Conservation (phyloP, 1,284 basidiomycete species). For the Melanopsichium pennsylvanicum region DNA sequence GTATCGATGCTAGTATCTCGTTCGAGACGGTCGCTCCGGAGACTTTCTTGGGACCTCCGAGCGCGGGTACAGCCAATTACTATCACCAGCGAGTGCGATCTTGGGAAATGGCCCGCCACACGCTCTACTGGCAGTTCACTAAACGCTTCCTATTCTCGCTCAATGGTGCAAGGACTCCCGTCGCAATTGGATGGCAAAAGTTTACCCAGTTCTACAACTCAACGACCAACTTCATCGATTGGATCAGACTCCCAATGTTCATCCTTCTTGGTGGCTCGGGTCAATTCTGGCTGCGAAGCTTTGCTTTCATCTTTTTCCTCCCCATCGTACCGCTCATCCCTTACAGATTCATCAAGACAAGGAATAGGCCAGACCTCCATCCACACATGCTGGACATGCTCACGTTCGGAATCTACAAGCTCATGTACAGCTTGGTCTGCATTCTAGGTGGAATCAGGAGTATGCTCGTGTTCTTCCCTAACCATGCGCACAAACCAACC, state of each 20-base stretch:
- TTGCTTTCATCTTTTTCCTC: slow-evolving; percentile 20
- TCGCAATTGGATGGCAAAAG: slow-evolving; percentile 29
- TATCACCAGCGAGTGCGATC: slow-evolving; percentile 31
- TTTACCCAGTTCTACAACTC: slow-evolving; percentile 41
- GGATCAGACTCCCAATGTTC: slow-evolving; percentile 36
- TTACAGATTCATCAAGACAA: slow-evolving; percentile 24
- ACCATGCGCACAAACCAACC: slow-evolving; percentile 13
- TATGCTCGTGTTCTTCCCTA: slow-evolving; percentile 30
- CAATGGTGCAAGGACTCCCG: slow-evolving; percentile 15
- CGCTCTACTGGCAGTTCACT: slow-evolving; percentile 38
- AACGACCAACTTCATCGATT: slow-evolving; percentile 39
- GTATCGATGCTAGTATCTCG: slow-evolving; percentile 22
- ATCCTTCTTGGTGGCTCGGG: slow-evolving; percentile 20
- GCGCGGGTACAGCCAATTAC: slow-evolving; percentile 20
- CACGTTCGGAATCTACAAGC: slow-evolving; percentile 34
- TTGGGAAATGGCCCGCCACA: slow-evolving; percentile 41
- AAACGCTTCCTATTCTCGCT: slow-evolving; percentile 31
- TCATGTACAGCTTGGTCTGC: slow-evolving; percentile 25
- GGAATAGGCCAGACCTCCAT: slow-evolving; percentile 25
- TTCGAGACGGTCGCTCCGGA: slow-evolving; percentile 34
- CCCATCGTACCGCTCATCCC: slow-evolving; percentile 21
- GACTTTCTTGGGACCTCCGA: slow-evolving; percentile 30
- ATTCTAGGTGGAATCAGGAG: slow-evolving; percentile 18
- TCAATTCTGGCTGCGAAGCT: slow-evolving; percentile 23
- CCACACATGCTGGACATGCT: slow-evolving; percentile 30